These are phyloP conservation scores for Fusarium odoratissimum DNA, from an alignment of 2,329 filamentous ascomycete genomes.

Conservation along the genomic window DNA sequence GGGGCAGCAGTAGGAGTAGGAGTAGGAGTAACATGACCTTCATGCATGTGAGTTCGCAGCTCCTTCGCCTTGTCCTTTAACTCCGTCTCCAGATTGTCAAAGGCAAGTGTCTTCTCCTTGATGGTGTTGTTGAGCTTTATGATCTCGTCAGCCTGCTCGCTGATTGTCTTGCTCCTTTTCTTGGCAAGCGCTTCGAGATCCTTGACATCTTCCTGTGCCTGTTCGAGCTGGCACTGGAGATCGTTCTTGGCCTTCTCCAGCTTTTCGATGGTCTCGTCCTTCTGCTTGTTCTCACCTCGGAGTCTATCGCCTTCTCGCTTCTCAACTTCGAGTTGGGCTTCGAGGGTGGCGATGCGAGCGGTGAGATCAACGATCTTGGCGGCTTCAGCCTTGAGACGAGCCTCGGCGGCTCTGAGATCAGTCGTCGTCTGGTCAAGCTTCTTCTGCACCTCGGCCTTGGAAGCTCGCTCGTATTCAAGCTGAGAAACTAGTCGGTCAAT, in stretches of 20 bases:
- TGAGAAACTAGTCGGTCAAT: not conserved
- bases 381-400: not conserved
- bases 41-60: not conserved
- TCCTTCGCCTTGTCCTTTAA: not conserved
- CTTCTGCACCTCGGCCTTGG: slow-evolving; percentile 1
- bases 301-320: not conserved
- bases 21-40: not conserved
- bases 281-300: not conserved
- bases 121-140: not conserved
- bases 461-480: not conserved
- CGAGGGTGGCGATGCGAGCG: not conserved
- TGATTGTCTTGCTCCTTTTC: not conserved
- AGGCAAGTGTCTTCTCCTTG: fast-evolving
- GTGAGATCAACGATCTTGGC: not conserved
- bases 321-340: not conserved
- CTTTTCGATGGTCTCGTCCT: not conserved
- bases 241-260: not conserved
- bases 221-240: not conserved
- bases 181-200: not conserved
- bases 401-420: not conserved
- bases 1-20: not conserved
- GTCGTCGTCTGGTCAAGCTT: not conserved
- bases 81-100: not conserved
- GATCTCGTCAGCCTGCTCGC: not conserved
- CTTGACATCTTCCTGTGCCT: not conserved